Base-by-base conservation (phyloP, 192 early-diverging fungal species). In the Backusella sp. region DNA sequence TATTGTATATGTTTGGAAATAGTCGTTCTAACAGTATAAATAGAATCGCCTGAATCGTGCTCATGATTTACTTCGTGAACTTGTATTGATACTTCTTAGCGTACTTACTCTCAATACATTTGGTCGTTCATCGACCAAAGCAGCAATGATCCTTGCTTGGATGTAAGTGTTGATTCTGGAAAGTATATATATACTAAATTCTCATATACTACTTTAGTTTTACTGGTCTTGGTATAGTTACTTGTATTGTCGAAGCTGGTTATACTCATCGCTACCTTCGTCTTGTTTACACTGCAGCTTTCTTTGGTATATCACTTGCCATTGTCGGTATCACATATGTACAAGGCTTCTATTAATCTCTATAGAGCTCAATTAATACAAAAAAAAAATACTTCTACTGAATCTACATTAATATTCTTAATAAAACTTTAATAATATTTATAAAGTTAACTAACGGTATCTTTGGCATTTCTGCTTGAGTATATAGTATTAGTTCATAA, bases 71-170 rank as follows among this genome's bases (percentile, higher is more conserved):
- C 39, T 80, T 34, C 73, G 82, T 68, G 82, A 85, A 53, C 59
- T 79, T 6, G 59, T 83, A 14, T 66, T 83, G 28, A 70, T 83
- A 30, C 66, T 85, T n/a, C 73, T 83, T 26, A 49, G 76, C 4
- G 71, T 80, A 1, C 52, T 85, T 21, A 35, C 56, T 23, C n/a
- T 85, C 1, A 85, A 85, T 30, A 79, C 76, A n/a, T 74, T 85
- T 49, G 81, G 73, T 30, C 73, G 81, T 68, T 79, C 76, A 12
- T 74, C 79, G 35, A 76, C 66, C 14, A 32, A 28, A 21, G 76
- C 82, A 6, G 84, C 76, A 1, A 77, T 78, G 77, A 76, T 85
- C 44, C 14, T 85, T 15, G 26, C 79, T 41, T 85, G 84, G 84
- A 26, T 85, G 72, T 85, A 78, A 79, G 81, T 68, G 32, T 36